phyloP scores from a whole-genome alignment of 176 grass and related monocot genomes.

The Oryza meyeriana region DNA sequence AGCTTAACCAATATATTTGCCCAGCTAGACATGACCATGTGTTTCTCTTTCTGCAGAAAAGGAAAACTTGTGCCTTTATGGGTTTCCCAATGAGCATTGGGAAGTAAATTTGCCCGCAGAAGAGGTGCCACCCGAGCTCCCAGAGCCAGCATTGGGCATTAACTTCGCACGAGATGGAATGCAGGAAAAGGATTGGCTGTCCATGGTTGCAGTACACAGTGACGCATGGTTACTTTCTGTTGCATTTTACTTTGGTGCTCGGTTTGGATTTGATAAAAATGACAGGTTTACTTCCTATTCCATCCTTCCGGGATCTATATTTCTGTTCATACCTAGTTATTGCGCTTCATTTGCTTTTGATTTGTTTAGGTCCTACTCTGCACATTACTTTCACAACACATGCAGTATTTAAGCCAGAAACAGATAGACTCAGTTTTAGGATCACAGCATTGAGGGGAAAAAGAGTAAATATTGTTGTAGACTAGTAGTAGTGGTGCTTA shows the following conservation, averaged over 20 bases:
- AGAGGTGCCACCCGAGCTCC: constrained; percentile 93
- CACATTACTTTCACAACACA: neutral
- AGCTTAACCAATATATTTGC: neutral
- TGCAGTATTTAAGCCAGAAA: neutral
- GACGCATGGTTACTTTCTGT: constrained; percentile 91
- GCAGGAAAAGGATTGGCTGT: constrained; percentile 97
- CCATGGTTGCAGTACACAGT: constrained; percentile 91
- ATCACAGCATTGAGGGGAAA: neutral
- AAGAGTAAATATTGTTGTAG: neutral
- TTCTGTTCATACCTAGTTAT: neutral
- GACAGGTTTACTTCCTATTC: constrained; percentile 65
- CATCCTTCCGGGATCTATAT: neutral
- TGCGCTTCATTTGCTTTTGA: neutral
- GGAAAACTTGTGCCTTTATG: constrained; percentile 95
- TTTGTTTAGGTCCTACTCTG: neutral
- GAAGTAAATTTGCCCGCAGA: constrained; percentile 98
- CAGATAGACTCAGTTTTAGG: neutral
- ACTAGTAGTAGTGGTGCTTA: neutral
- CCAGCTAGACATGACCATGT: constrained; percentile 8
- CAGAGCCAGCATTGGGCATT: constrained; percentile 92
- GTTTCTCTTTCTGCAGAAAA: constrained; percentile 63
- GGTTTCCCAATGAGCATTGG: constrained; percentile 92
- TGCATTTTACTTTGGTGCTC: constrained; percentile 96
- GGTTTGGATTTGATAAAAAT: constrained; percentile 89
- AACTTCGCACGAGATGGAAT: constrained; percentile 98